Base-by-base conservation (phyloP, 768 basidiomycete genomes). In the Lentinula aciculospora region DNA sequence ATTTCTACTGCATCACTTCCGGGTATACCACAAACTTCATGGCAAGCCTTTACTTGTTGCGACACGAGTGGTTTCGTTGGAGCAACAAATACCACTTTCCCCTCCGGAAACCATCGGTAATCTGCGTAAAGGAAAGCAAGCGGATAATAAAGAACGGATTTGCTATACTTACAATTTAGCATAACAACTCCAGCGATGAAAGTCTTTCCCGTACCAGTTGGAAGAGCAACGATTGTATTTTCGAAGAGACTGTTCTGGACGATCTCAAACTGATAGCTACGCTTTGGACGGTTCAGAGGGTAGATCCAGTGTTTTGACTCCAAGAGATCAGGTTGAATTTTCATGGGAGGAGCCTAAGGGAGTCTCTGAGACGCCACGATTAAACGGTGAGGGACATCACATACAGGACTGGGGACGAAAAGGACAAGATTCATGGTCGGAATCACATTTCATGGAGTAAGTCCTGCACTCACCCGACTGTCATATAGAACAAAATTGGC, bases 131-230 rank as follows among this genome's bases (percentile, higher is more conserved):
- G 29, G 7, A 19, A 29, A 28, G 28, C 21, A 5, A 34, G 49
- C 32, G 31, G 8, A 51, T 2, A 21, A 29, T 8, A 32, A 21
- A 25, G 7, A 7, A 2, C 8, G 49, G 34, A 17, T 8, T 47
- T 28, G 27, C 21, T 1, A 21, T 6, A 66, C 71, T 40, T 64
- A 93, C 93, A 96, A 66, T 95, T 96, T 28, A 95, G 73, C 96
- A 99, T 98, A 21, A 99, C 82, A 2, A 92, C 93, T 1, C 96
- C 94, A 3, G 97, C 97, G 59, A 99, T 89, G 65, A 99, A 98
- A 0, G 97, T 99, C 74, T 99, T 99, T 15, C 97, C 97, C 12
- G 98, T 75, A 45, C 97, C 97, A 0, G 97, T 99, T 1, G 97
- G 97, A 13, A 99, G 74, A 0, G 94, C 89, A 28, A 98, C 94